Conservation (phyloP, 805 yeast genomes). For the Metschnikowia gruessii region DNA sequence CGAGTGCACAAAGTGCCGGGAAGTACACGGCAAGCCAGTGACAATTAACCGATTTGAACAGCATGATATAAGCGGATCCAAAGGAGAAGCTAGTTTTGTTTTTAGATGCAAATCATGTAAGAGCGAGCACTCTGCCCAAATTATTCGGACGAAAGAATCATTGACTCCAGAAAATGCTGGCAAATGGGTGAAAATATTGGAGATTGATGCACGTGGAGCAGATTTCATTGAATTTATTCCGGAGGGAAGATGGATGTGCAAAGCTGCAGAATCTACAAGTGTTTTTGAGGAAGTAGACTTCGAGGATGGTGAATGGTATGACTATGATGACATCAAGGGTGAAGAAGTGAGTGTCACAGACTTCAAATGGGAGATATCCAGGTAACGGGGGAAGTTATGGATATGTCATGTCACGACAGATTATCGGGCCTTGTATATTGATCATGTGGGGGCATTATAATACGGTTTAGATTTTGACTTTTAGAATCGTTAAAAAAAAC, state of each 20-base stretch:
- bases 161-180: constrained; percentile 40
- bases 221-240: constrained; percentile 70
- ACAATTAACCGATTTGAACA: constrained; percentile 64
- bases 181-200: constrained; percentile 49
- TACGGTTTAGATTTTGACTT: too few species aligned
- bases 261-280: constrained; percentile 50
- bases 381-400: constrained; percentile 7
- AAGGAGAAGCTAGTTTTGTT: constrained; percentile 82
- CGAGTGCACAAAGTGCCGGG: constrained; percentile 78
- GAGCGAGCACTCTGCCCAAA: constrained; percentile 36
- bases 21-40: constrained; percentile 66
- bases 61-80: constrained; percentile 63
- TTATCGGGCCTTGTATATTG: too few species aligned
- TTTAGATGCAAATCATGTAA: constrained; percentile 71
- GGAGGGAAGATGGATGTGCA: constrained; percentile 57
- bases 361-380: constrained; percentile 59
- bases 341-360: constrained; percentile 81
- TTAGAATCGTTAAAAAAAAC: too few species aligned
- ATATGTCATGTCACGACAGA: not conserved
- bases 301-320: constrained; percentile 87
- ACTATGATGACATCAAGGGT: constrained; percentile 82
- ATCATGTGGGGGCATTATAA: too few species aligned
- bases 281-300: constrained; percentile 64
- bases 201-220: constrained; percentile 83
- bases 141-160: constrained; percentile 31